phyloP scores from a whole-genome alignment of 495 filamentous ascomycete genomes.

The Neurospora pannonica region DNA sequence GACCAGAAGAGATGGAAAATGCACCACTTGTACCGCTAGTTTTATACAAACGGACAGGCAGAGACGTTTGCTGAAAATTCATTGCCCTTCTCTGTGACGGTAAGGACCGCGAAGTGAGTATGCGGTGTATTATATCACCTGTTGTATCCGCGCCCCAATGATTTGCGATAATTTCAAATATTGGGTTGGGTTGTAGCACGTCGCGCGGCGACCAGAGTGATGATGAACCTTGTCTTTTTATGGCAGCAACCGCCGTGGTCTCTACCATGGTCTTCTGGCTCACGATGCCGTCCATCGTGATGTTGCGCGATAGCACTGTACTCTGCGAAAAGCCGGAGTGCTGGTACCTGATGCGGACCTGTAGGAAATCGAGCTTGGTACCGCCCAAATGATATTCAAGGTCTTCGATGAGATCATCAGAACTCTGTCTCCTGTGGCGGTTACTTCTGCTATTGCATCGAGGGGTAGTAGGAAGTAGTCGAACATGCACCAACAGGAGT shows the following conservation, averaged over 20 bases:
- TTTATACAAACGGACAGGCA: neutral
- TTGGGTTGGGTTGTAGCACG: conserved; percentile 19
- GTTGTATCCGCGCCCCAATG: conserved; percentile 34
- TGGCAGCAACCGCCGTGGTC: conserved; percentile 32
- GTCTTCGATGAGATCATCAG: conserved; percentile 41
- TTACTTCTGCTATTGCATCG: conserved; percentile 1
- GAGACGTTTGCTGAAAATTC: neutral
- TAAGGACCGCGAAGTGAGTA: conserved; percentile 11
- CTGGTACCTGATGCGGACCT: conserved; percentile 35
- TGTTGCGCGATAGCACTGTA: neutral
- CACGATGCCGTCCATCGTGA: conserved; percentile 9
- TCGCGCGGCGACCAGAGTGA: conserved; percentile 32
- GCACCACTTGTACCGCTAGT: neutral
- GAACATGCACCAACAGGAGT: conserved; percentile 30
- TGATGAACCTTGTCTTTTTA: conserved; percentile 29
- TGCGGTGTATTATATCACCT: conserved; percentile 26
- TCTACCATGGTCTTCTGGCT: conserved; percentile 29
- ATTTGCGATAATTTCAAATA: conserved; percentile 33
- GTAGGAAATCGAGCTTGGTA: conserved; percentile 30
- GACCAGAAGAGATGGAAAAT: neutral
- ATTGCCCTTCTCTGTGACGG: conserved; percentile 2
- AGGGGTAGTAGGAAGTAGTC: conserved; percentile 7
- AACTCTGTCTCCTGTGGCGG: conserved; percentile 20
- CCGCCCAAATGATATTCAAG: conserved; percentile 40
- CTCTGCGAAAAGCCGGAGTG: conserved; percentile 39